Evolutionary conservation across 2,329 filamentous ascomycete species (phyloP).

Genomic region (Furcasterigmium furcatum): DNA sequence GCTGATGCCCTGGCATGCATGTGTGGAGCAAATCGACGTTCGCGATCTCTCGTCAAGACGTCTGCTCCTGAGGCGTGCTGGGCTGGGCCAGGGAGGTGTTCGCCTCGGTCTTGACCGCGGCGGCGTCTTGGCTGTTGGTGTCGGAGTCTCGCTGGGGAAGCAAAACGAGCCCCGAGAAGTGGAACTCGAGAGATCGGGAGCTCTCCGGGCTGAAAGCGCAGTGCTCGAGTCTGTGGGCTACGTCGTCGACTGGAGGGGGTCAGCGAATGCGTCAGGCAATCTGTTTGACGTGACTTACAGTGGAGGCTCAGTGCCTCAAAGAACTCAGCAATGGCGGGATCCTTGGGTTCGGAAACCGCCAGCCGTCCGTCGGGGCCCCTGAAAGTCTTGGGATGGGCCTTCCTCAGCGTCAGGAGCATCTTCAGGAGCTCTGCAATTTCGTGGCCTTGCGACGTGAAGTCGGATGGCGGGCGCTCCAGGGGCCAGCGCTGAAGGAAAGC

Average conservation of each 20-base stretch:
- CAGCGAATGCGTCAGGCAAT: too few relatives aligned
- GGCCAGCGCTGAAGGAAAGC: conserved; percentile 59
- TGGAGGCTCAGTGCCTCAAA: conserved; percentile 55
- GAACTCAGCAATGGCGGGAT: conserved; percentile 43
- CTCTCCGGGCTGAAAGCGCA: conserved; percentile 20
- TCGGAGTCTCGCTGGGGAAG: conserved; percentile 22
- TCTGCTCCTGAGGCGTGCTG: too few relatives aligned
- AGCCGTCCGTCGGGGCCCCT: conserved; percentile 45
- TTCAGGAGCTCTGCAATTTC: conserved; percentile 55
- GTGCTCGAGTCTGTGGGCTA: conserved; percentile 21
- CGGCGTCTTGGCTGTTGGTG: conserved; percentile 1
- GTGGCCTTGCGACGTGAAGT: conserved; percentile 57
- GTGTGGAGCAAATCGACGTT: too few relatives aligned
- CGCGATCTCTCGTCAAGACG: too few relatives aligned
- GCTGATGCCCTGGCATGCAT: too few relatives aligned
- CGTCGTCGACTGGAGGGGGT: conserved; percentile 14
- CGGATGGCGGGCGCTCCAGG: conserved; percentile 51
- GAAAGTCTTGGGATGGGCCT: conserved; percentile 52
- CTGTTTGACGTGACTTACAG: conserved; percentile 54
- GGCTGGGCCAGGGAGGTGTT: conserved; percentile 3
- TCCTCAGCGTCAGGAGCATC: conserved; percentile 60
- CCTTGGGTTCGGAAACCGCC: conserved; percentile 38
- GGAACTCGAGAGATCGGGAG: conserved; percentile 47
- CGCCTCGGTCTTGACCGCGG: conserved; percentile 3
- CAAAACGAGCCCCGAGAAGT: conserved; percentile 45